Base-by-base conservation (phyloP, 306 rosid species). In the Begonia loranthoides region DNA sequence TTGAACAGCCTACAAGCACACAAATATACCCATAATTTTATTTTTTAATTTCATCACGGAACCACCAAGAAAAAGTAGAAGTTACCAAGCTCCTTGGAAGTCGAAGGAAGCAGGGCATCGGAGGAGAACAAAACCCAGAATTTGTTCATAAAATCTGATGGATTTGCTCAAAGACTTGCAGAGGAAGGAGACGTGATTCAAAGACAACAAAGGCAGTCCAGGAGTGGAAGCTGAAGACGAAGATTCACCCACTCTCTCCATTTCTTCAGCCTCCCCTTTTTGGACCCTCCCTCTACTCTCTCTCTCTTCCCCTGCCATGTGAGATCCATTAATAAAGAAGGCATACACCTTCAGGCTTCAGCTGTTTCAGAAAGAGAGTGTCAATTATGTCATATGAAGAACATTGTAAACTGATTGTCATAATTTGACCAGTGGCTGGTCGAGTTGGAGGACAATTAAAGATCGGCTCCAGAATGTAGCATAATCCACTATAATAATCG, bases 21-120 rank as follows among this genome's bases (percentile, higher is more conserved):
- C 47, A 11, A 43, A 12, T 0, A 2, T 11, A 10, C 15, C 4
- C 15, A 43, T 1, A 10, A n/a, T 10, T 34, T 15, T n/a, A 7
- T 16, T 4, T 14, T 54, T 39, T 34, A 19, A 1, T 39, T 15
- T 10, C 6, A 38, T 12, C 15, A 4, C 6, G 6, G 49, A 17
- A 10, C 40, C 4, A 34, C 40, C 19, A 11, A 15, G 7, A 5
- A 55, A 34, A 52, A 19, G 4, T 19, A 34, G 15, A 10, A 71
- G 45, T 50, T 47, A 83, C 87, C 87, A 83, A 52, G 93, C 93
- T 60, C 93, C 93, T 54, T 79, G 49, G 54, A 79, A 83, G 1
- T 83, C 24, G 78, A 83, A 83, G 47, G 93, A 83, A 50, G 79
- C 69, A 12, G 93, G 93, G 17, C 87, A 66, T 57, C 71, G 74